Percentiles rank a stretch among this genome's conserved stretches.
Evolutionary conservation across 768 basidiomycete species (phyloP).

Genomic region (Sporobolomyces pararoseus): DNA sequence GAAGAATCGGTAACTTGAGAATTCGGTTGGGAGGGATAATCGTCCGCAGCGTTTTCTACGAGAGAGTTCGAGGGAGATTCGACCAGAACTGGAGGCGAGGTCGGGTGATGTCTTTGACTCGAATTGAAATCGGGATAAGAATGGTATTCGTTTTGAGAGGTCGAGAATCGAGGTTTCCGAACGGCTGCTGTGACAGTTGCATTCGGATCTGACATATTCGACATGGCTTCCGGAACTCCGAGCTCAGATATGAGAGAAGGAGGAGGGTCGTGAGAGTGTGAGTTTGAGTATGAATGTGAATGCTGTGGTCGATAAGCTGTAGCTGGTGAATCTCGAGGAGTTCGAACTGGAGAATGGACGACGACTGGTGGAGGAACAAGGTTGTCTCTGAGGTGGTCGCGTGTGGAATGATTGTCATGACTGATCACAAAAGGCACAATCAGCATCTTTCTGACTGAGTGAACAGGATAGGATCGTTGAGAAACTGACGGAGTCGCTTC

Average conservation of each 20-base stretch:
- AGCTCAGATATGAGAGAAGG: too few relatives aligned
- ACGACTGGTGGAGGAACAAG: conserved; percentile 27
- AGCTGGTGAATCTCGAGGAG: conserved; percentile 9
- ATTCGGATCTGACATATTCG: too few relatives aligned
- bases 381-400: not conserved
- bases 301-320: not conserved
- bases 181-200: not conserved
- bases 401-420: too few relatives aligned
- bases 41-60: not conserved
- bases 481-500: not conserved
- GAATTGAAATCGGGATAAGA: not conserved
- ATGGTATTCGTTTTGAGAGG: conserved; percentile 10
- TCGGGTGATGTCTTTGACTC: not conserved
- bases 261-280: too few relatives aligned
- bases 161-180: not conserved
- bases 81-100: not conserved
- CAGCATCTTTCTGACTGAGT: too few relatives aligned
- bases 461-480: too few relatives aligned
- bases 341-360: conserved; percentile 32
- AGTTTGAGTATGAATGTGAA: too few relatives aligned
- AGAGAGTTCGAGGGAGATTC: not conserved
- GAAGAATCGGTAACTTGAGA: not conserved
- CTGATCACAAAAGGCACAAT: too few relatives aligned
- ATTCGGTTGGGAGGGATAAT: not conserved
- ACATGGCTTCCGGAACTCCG: too few relatives aligned